Percentiles rank a stretch among this genome's conserved stretches.
These are phyloP conservation scores for Gracilaria vermiculophylla DNA, from an alignment of 23 red algal species.

Conservation along the genomic window DNA sequence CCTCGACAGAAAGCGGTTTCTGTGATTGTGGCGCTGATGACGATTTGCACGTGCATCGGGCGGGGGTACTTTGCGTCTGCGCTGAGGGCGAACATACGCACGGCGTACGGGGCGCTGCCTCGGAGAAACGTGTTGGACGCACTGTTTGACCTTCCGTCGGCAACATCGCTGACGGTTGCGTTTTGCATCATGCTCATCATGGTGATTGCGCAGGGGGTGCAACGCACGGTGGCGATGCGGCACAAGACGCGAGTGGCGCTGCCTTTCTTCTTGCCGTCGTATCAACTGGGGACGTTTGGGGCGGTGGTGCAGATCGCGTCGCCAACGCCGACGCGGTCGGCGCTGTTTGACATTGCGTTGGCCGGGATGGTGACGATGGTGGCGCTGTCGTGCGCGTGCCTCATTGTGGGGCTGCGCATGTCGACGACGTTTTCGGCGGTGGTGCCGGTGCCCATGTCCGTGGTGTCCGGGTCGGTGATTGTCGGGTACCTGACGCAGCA, in stretches of 20 bases:
- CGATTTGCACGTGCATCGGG: slow-evolving; percentile 29
- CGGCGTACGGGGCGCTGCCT: not conserved
- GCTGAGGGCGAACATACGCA: slow-evolving; percentile 14
- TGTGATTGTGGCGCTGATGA: slow-evolving; percentile 17
- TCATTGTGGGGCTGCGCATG: slow-evolving; percentile 68
- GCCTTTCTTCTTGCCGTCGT: slow-evolving; percentile 74
- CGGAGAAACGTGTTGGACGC: not conserved
- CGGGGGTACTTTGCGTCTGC: slow-evolving; percentile 46
- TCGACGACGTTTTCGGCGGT: slow-evolving; percentile 33
- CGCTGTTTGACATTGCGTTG: slow-evolving; percentile 80
- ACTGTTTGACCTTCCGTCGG: slow-evolving; percentile 43
- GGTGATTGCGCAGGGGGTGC: slow-evolving; percentile 37
- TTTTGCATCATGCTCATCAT: slow-evolving; percentile 23
- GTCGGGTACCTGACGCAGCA: slow-evolving; percentile 39
- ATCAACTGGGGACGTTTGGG: slow-evolving; percentile 79
- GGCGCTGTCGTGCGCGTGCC: slow-evolving; percentile 27
- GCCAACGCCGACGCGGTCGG: slow-evolving; percentile 62
- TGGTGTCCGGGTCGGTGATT: slow-evolving; percentile 42
- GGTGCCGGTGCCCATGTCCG: slow-evolving; percentile 27
- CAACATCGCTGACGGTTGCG: slow-evolving; percentile 27
- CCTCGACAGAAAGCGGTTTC: slow-evolving; percentile 31
- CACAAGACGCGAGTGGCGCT: slow-evolving; percentile 47
- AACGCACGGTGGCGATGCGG: slow-evolving; percentile 57
- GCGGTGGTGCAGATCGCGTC: slow-evolving; percentile 62
- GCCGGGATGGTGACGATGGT: slow-evolving; percentile 63